These are phyloP conservation scores for Veloboletus limbatus DNA, from an alignment of 1,284 basidiomycete species.

Conservation along the genomic window DNA sequence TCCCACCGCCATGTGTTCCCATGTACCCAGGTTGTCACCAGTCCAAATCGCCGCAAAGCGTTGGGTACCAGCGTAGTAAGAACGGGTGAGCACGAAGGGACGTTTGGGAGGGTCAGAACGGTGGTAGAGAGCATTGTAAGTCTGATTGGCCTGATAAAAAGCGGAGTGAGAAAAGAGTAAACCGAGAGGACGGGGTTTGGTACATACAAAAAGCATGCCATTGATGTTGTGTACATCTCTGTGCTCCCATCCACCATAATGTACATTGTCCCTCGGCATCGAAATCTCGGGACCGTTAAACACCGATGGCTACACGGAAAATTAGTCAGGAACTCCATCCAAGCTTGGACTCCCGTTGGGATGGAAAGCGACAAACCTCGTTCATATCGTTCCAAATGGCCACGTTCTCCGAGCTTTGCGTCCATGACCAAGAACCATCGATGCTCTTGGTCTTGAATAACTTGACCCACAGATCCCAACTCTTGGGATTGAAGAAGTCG, in stretches of 20 bases:
- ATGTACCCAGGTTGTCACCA: slow-evolving; percentile 95
- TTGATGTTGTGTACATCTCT: slow-evolving; percentile 95
- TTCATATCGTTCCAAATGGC: slow-evolving; percentile 99
- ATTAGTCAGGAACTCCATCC: not conserved
- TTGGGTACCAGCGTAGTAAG: slow-evolving; percentile 96
- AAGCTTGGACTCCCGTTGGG: not conserved
- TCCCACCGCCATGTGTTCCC: slow-evolving; percentile 95
- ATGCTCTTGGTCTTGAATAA: slow-evolving; percentile 67
- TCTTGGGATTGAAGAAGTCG: slow-evolving; percentile 92
- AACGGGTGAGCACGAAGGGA: slow-evolving; percentile 93
- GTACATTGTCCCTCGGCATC: slow-evolving; percentile 92
- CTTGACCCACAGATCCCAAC: slow-evolving; percentile 89
- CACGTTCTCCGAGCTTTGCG: slow-evolving; percentile 74
- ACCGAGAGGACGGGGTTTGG: not conserved
- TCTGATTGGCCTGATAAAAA: slow-evolving; percentile 60
- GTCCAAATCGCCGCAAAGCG: slow-evolving; percentile 98
- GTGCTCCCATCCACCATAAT: slow-evolving; percentile 96
- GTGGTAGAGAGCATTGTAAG: slow-evolving; percentile 76
- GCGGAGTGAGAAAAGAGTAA: not conserved
- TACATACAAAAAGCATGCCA: slow-evolving; percentile 78
- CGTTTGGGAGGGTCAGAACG: slow-evolving; percentile 76
- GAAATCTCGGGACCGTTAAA: slow-evolving; percentile 99
- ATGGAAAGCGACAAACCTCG: slow-evolving; percentile 55
- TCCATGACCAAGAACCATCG: slow-evolving; percentile 65
- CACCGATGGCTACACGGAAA: slow-evolving; percentile 71